Evolutionary conservation across 192 early-diverging fungal species (phyloP).

Genomic region (Gonapodya sp.): DNA sequence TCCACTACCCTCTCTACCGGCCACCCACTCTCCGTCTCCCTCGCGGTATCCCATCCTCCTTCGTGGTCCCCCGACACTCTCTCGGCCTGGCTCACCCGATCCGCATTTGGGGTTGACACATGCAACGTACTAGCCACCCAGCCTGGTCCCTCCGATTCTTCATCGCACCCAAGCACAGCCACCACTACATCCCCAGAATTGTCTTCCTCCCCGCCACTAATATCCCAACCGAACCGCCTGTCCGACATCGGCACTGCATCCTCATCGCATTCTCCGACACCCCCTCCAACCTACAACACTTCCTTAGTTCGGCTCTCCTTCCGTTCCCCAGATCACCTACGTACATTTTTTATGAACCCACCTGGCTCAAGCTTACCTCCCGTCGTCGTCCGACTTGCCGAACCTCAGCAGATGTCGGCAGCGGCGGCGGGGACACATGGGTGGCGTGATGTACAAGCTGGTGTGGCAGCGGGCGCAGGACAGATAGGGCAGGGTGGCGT

Average conservation of each 20-base stretch:
- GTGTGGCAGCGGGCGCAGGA: too few relatives aligned
- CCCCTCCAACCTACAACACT: too few relatives aligned
- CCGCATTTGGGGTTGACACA: background rate
- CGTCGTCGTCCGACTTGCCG: background rate
- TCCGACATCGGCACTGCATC: too few relatives aligned
- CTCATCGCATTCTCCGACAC: too few relatives aligned
- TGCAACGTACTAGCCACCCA: background rate
- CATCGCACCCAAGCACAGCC: too few relatives aligned
- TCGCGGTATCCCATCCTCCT: background rate
- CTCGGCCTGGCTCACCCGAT: background rate
- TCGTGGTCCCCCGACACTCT: background rate
- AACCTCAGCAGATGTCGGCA: background rate
- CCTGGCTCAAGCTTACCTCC: background rate
- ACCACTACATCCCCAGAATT: too few relatives aligned
- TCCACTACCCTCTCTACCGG: too few relatives aligned
- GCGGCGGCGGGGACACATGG: too few relatives aligned
- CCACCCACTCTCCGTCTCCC: background rate
- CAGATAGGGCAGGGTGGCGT: background rate
- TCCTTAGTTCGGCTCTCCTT: background rate
- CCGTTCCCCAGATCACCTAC: background rate
- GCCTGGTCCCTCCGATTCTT: too few relatives aligned
- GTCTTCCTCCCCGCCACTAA: too few relatives aligned
- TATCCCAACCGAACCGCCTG: too few relatives aligned
- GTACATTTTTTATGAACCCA: background rate
- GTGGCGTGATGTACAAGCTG: too few relatives aligned